Percentiles rank a stretch among this genome's conserved stretches.
phyloP scores from a whole-genome alignment of 768 basidiomycete genomes.

The Kwoniella europaea region DNA sequence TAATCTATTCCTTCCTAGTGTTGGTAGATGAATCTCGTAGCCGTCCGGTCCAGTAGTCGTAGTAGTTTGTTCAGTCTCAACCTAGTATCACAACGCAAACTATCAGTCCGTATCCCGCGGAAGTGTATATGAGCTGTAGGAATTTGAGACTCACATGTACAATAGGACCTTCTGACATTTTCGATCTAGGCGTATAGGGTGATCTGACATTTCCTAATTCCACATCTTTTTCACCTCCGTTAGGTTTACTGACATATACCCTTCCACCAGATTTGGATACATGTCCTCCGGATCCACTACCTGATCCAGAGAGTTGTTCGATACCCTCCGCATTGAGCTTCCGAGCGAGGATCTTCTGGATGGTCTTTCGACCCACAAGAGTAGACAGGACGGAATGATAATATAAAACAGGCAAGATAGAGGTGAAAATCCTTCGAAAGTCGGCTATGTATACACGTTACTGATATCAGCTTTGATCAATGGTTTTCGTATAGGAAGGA shows the following conservation, averaged over 20 bases:
- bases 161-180: neutral
- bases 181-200: neutral
- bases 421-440: conserved; percentile 10
- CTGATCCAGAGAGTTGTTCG: neutral
- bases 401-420: conserved; percentile 14
- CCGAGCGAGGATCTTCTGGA: neutral
- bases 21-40: neutral
- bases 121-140: no score
- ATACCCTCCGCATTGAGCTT: conserved; percentile 7
- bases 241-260: conserved; percentile 7
- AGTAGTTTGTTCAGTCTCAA: neutral
- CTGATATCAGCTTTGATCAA: neutral
- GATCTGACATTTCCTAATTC: neutral
- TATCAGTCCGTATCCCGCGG: no score
- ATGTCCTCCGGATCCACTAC: neutral
- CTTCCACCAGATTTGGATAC: conserved; percentile 1
- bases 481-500: no score
- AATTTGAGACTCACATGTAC: neutral
- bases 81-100: neutral
- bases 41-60: neutral
- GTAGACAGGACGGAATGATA: conserved; percentile 13
- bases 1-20: neutral
- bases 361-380: conserved; percentile 7
- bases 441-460: conserved; percentile 1
- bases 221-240: neutral